Evolutionary conservation across 2,329 filamentous ascomycete species (phyloP).

Genomic region (Aureobasidium sp.): DNA sequence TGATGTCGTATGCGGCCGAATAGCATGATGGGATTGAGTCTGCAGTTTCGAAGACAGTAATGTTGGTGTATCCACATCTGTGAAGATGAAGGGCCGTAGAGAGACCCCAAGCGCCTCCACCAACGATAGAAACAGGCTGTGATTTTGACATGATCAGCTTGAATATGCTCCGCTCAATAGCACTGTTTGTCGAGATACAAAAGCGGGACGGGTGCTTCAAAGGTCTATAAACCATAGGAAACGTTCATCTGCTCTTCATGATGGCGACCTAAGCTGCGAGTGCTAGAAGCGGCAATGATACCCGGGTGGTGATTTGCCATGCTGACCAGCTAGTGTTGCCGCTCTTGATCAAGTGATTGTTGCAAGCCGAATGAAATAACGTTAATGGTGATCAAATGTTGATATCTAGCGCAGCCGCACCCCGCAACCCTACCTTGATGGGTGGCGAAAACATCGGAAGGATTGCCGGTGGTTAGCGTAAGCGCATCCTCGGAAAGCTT

Average conservation of each 20-base stretch:
- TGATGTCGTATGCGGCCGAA: slow-evolving; percentile 54
- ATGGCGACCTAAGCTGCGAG: no score
- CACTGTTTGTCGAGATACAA: no score
- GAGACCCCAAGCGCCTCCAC: slow-evolving; percentile 46
- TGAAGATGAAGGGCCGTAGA: slow-evolving; percentile 44
- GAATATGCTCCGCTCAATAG: no score
- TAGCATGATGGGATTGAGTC: slow-evolving; percentile 41
- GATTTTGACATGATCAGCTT: neutral
- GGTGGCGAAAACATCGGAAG: neutral
- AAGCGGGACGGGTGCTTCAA: neutral
- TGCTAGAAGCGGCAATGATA: neutral
- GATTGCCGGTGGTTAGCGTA: neutral
- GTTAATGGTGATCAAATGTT: neutral
- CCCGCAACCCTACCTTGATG: neutral
- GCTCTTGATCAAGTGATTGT: no score
- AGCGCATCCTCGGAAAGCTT: neutral
- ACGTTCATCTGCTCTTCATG: neutral
- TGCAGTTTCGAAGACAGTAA: slow-evolving; percentile 44
- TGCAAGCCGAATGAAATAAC: no score
- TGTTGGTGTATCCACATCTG: slow-evolving; percentile 39
- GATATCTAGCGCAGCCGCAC: slow-evolving; percentile 3
- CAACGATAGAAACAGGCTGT: slow-evolving; percentile 24
- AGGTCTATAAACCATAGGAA: neutral
- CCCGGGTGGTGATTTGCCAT: neutral
- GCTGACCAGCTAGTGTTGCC: neutral